These are phyloP conservation scores for Xylariaceae sp. DNA, from an alignment of 2,329 filamentous ascomycete genomes.

Conservation along the genomic window DNA sequence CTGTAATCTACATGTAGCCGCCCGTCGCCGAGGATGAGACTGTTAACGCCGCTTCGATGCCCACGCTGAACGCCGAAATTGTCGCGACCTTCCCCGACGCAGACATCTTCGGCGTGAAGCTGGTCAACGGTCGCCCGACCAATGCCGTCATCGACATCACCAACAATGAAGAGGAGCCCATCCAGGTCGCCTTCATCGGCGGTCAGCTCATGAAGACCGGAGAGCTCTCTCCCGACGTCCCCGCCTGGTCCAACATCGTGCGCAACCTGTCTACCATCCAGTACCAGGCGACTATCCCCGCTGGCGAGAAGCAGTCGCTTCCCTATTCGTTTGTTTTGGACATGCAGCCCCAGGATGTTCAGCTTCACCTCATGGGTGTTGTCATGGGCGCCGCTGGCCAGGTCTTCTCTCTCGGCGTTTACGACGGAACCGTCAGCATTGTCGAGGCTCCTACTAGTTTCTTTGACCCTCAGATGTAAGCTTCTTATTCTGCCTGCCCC, in stretches of 20 bases:
- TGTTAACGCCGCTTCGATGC: slow-evolving; percentile 22
- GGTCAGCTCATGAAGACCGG: slow-evolving; percentile 63
- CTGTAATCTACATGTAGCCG: slow-evolving; percentile 10
- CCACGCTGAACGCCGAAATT: slow-evolving; percentile 59
- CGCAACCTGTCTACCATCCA: slow-evolving; percentile 78
- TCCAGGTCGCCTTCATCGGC: slow-evolving; percentile 70
- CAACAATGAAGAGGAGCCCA: slow-evolving; percentile 74
- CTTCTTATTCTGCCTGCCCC: slow-evolving; percentile 1
- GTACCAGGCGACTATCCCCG: slow-evolving; percentile 68
- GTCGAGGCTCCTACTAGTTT: slow-evolving; percentile 89
- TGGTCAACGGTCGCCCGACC: slow-evolving; percentile 86
- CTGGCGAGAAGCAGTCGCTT: slow-evolving; percentile 69
- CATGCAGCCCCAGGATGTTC: slow-evolving; percentile 86
- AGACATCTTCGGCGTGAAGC: slow-evolving; percentile 91
- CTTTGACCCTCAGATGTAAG: slow-evolving; percentile 93
- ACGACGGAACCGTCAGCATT: slow-evolving; percentile 76
- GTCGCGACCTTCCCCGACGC: slow-evolving; percentile 59
- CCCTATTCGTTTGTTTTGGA: slow-evolving; percentile 84
- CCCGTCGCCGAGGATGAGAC: slow-evolving; percentile 26
- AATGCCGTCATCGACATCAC: slow-evolving; percentile 74
- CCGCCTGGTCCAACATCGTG: slow-evolving; percentile 53
- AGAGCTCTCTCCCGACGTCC: slow-evolving; percentile 45
- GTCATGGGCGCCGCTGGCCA: slow-evolving; percentile 61
- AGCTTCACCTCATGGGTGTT: slow-evolving; percentile 70
- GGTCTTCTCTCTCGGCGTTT: slow-evolving; percentile 72